Base-by-base conservation (phyloP, 1,284 basidiomycete genomes). In the Pseudozyma tsukubaensis region DNA sequence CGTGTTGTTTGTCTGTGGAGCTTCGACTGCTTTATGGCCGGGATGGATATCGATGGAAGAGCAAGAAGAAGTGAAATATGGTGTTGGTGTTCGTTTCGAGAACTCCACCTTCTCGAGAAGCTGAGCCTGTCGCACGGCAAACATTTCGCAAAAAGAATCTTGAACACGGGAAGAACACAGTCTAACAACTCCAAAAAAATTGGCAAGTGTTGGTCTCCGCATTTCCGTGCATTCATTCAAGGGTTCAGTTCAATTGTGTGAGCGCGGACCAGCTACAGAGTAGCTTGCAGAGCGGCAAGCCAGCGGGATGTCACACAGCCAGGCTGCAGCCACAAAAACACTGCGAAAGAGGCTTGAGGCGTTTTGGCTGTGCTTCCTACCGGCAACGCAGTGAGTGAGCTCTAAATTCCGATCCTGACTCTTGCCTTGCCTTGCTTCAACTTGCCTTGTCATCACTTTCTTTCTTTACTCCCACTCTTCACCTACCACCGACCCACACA, bases 171-270 rank as follows among this genome's bases (percentile, higher is more conserved):
- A n/a, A n/a, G n/a, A 39, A 39, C 16, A n/a, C 37, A n/a, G 12
- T 39, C 37, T 39, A 39, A 39, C 37, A 39, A 12, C 3, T 2
- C 37, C 12, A 9, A 39, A 13, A 13, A 13, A 13, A 3, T n/a
- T 39, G 37, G 8, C 11, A 39, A 39, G 16, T 39, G 37, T 12
- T 13, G 37, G 37, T n/a, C 37, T 10, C 18, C 9, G 42, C 14
- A 24, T 9, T 35, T 4, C n/a, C 35, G 16, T 14, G 11, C 6
- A 9, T n/a, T 18, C 21, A 36, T 59, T 49, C 49, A 59, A 59
- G 56, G 56, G 56, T 59, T 59, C 56, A 59, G 16, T 34, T 14
- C 29, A n/a, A 9, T 21, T 11, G 19, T 11, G 19, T 19, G 13
- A 57, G 55, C 55, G 39, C 37, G 37, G 55, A n/a, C 55, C 45